Conservation (phyloP, 345 rosid genomes). For the Linum lewisii region DNA sequence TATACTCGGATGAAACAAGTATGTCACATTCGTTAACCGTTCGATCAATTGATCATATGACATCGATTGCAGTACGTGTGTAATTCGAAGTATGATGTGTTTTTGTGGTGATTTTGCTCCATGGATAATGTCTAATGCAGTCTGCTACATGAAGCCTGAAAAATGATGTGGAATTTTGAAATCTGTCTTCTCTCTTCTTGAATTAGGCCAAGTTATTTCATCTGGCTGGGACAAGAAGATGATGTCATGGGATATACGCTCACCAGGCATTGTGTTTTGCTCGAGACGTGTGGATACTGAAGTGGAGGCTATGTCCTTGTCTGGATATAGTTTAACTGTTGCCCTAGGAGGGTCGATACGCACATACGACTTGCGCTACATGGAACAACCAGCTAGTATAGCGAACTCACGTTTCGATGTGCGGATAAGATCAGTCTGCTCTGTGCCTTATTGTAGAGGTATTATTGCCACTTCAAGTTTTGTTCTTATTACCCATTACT, state of each 20-base stretch:
- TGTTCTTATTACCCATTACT: not conserved
- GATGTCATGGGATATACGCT: conserved; percentile 56
- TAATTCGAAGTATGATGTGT: too few species aligned
- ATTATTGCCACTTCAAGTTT: conserved; percentile 9
- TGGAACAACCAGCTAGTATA: conserved; percentile 38
- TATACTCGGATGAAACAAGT: conserved; percentile 52
- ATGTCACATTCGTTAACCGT: conserved; percentile 17
- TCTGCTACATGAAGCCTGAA: not conserved
- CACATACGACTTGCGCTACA: conserved; percentile 58
- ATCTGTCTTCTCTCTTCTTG: conserved; percentile 7
- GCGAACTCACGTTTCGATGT: conserved; percentile 39
- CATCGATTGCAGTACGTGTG: not conserved
- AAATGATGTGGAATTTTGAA: not conserved
- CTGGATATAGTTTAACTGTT: conserved; percentile 50
- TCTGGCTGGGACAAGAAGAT: conserved; percentile 75
- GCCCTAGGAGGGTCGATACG: conserved; percentile 49
- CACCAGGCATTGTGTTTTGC: conserved; percentile 21
- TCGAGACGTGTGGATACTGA: conserved; percentile 28
- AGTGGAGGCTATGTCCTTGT: conserved; percentile 59
- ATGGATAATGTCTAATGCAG: not conserved
- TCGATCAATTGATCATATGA: not conserved
- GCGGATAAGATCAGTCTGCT: conserved; percentile 47
- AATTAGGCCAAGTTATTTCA: conserved; percentile 55
- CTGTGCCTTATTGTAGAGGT: conserved; percentile 49
- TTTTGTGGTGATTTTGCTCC: not conserved